phyloP scores from a whole-genome alignment of 2,329 filamentous ascomycete species.

The Sclerotinia minor region DNA sequence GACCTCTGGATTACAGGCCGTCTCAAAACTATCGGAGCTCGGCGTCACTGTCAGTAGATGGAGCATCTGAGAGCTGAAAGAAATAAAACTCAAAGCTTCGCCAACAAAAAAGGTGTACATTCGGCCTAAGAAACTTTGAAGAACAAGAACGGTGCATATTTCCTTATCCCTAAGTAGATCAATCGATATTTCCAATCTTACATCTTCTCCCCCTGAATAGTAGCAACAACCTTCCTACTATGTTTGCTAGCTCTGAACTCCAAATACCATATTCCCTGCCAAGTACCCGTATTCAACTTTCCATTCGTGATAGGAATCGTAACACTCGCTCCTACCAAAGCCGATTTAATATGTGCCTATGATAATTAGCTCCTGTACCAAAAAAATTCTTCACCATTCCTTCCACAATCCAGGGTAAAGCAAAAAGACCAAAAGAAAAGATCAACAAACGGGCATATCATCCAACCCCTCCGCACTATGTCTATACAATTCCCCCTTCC shows the following conservation, averaged over 20 bases:
- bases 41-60: not conserved
- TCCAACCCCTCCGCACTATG: slow-evolving; percentile 86
- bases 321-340: slow-evolving; percentile 83
- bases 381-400: not conserved
- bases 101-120: not conserved
- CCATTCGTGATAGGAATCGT: slow-evolving; percentile 90
- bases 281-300: slow-evolving; percentile 67
- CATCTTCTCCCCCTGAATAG: slow-evolving; percentile 83
- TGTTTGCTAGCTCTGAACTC: slow-evolving; percentile 82
- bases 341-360: slow-evolving; percentile 88
- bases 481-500: slow-evolving; percentile 73
- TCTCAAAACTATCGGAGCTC: not conserved
- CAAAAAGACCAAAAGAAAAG: not conserved
- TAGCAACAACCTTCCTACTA: slow-evolving; percentile 80
- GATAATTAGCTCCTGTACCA: not conserved
- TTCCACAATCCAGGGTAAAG: not conserved
- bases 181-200: slow-evolving; percentile 22
- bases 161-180: not conserved
- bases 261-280: slow-evolving; percentile 92
- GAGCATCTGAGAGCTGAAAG: not conserved
- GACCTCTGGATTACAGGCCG: not conserved
- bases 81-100: not conserved
- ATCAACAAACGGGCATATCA: slow-evolving; percentile 78
- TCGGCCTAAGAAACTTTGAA: not conserved
- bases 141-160: not conserved